Evolutionary conservation across 140 eudicot genomes (phyloP).

Genomic region (Cichorium intybus): DNA sequence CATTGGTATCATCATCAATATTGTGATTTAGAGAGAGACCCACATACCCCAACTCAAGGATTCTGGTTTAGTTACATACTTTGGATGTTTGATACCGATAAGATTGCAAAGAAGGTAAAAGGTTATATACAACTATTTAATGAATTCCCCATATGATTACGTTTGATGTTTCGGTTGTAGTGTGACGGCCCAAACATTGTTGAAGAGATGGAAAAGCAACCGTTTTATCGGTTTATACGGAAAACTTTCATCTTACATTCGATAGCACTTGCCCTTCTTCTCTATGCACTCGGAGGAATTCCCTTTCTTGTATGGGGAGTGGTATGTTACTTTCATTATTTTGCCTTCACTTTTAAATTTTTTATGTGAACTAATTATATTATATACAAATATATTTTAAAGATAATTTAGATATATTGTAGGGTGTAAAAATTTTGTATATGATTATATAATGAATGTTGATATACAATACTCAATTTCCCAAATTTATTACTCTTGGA

Average conservation of each 20-base stretch:
- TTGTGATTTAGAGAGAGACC: constrained; percentile 25
- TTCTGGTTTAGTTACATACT: constrained; percentile 31
- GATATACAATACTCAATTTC: too few species aligned
- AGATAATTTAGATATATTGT: too few species aligned
- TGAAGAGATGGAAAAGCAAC: constrained; percentile 30
- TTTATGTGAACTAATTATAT: too few species aligned
- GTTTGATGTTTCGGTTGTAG: background rate
- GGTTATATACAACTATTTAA: background rate
- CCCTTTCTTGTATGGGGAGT: constrained; percentile 38
- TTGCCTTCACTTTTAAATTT: too few species aligned
- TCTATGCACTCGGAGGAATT: constrained; percentile 35
- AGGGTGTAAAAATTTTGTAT: too few species aligned
- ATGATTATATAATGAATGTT: too few species aligned
- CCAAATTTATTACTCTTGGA: too few species aligned
- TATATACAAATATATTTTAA: too few species aligned
- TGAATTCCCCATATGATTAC: background rate
- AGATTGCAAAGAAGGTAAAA: constrained; percentile 7
- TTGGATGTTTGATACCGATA: constrained; percentile 29
- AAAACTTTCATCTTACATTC: constrained; percentile 26
- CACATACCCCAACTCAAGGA: constrained; percentile 31
- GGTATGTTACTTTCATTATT: constrained; percentile 5
- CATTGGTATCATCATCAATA: constrained; percentile 32
- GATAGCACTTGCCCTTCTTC: constrained; percentile 6
- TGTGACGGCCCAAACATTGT: constrained; percentile 21
- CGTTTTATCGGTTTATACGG: constrained; percentile 20